Conservation (phyloP, 352 stramenopile species). For the Thalassiosira hispida region DNA sequence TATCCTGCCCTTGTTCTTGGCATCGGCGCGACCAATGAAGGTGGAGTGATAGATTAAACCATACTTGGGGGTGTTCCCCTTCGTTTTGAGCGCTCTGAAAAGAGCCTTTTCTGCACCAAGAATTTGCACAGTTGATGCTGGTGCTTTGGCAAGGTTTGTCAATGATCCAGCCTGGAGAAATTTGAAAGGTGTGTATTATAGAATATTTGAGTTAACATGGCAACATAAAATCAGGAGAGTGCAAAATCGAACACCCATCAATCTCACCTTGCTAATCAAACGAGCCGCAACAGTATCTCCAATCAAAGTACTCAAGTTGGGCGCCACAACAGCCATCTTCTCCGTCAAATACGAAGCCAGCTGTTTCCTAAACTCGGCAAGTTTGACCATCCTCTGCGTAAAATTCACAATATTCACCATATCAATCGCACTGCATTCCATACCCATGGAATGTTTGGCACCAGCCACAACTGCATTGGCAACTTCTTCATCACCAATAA, state of each 20-base stretch:
- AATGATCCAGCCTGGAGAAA: constrained; percentile 88
- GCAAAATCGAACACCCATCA: background rate
- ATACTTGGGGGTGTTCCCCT: constrained; percentile 99
- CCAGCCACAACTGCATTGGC: constrained; percentile 94
- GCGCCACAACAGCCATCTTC: constrained; percentile 98
- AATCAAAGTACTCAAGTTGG: constrained; percentile 98
- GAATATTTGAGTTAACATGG: constrained; percentile 17
- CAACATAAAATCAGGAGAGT: background rate
- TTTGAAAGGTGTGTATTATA: too few species aligned
- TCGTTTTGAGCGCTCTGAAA: constrained; percentile 99
- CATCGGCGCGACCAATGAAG: constrained; percentile 98
- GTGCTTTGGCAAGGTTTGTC: constrained; percentile 99
- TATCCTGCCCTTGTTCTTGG: constrained; percentile 99
- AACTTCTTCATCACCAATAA: constrained; percentile 97
- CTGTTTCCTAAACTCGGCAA: constrained; percentile 96
- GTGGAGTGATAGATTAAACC: constrained; percentile 99
- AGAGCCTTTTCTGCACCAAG: constrained; percentile 99
- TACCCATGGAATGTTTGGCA: constrained; percentile 97
- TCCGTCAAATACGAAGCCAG: constrained; percentile 83
- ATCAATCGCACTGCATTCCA: constrained; percentile 99
- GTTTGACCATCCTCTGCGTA: constrained; percentile 96
- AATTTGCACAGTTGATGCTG: constrained; percentile 99
- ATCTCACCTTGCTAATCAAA: constrained; percentile 99
- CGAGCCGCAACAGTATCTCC: constrained; percentile 98
- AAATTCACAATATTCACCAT: constrained; percentile 99